These are phyloP conservation scores for Xylaria telfairii DNA, from an alignment of 495 filamentous ascomycete species.

Conservation along the genomic window DNA sequence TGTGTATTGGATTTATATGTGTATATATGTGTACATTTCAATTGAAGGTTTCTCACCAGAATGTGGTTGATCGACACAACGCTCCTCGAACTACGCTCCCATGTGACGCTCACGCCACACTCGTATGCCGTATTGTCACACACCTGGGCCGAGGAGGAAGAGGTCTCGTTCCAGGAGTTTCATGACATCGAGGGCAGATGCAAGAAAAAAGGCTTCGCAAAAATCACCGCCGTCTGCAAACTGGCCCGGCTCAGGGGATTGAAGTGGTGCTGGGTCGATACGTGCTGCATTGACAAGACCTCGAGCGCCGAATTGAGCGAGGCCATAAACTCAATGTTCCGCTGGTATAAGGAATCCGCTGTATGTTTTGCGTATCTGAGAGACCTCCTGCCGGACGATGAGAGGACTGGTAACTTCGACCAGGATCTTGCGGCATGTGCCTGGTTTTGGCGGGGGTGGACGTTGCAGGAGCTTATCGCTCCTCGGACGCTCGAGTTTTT, in stretches of 20 bases:
- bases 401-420: not conserved
- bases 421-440: not conserved
- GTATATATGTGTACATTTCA: not conserved
- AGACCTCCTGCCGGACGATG: slow-evolving; percentile 19
- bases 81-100: not conserved
- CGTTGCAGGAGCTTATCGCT: slow-evolving; percentile 11
- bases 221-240: not conserved
- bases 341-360: slow-evolving; percentile 32
- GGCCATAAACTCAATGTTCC: slow-evolving; percentile 16
- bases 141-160: slow-evolving; percentile 14
- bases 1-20: not conserved
- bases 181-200: not conserved
- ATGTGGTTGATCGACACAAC: slow-evolving; percentile 16
- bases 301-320: slow-evolving; percentile 31
- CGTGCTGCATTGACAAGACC: slow-evolving; percentile 29
- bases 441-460: slow-evolving; percentile 19
- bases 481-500: not conserved
- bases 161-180: slow-evolving; percentile 17
- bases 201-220: not conserved
- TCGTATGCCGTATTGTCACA: slow-evolving; percentile 11
- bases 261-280: slow-evolving; percentile 32
- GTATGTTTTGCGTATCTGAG: slow-evolving; percentile 31
- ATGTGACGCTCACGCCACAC: not conserved
- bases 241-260: slow-evolving; percentile 12
- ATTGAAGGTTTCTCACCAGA: not conserved